Conservation (phyloP, 345 rosid genomes). For the Gossypium arboreum region DNA sequence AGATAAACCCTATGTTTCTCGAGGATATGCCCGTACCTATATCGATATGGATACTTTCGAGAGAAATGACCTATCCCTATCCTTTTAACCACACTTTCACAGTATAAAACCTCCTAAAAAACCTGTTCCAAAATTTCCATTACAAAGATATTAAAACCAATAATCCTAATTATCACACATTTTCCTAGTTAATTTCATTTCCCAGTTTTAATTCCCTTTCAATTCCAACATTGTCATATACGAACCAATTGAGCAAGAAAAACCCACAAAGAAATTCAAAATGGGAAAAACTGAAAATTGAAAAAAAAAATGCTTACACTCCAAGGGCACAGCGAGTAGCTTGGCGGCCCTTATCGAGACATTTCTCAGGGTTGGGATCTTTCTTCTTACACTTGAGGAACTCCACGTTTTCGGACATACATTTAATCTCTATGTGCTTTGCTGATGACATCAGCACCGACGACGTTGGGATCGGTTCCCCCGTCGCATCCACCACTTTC, state of each 20-base stretch:
- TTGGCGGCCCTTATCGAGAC: conserved; percentile 88
- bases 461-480: conserved; percentile 91
- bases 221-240: neutral
- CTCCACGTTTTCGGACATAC: conserved; percentile 71
- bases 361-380: conserved; percentile 97
- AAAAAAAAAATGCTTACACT: conserved; percentile 41
- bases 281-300: neutral
- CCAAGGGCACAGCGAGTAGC: conserved; percentile 96
- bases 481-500: conserved; percentile 61
- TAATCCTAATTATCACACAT: neutral
- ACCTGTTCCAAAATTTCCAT: neutral
- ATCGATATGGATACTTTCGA: neutral
- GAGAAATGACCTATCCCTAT: neutral
- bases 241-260: neutral
- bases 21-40: neutral
- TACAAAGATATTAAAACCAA: neutral
- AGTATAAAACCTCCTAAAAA: neutral
- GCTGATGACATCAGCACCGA: conserved; percentile 86
- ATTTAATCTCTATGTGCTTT: conserved; percentile 68
- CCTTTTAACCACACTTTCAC: neutral
- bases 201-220: neutral
- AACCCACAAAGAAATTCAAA: neutral
- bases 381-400: conserved; percentile 96
- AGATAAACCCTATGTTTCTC: neutral
- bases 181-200: neutral